A percentile compares a stretch with the other conserved stretches of the same genome.
Conservation (phyloP, 176 grass and related monocot species). For the Juncus effusus region DNA sequence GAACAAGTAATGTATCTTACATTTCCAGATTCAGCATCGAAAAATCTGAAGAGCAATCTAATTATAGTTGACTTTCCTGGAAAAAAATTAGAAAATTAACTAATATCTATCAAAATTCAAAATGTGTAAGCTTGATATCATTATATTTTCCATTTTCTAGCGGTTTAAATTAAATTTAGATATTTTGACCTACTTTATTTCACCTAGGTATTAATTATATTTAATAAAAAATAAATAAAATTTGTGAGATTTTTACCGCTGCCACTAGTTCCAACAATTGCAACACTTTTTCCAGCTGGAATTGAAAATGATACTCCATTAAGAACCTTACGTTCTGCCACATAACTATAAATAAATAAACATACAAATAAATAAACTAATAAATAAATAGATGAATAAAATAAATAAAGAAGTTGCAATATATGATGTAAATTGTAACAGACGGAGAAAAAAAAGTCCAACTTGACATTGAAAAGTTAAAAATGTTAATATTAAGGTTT, state of each 20-base stretch:
- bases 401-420: no score
- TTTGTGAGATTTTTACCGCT: conserved; percentile 50
- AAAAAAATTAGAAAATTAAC: not conserved
- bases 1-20: conserved; percentile 44
- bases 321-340: conserved; percentile 85
- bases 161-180: not conserved
- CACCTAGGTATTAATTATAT: no score
- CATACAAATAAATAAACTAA: not conserved
- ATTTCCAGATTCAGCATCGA: conserved; percentile 75
- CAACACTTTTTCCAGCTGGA: conserved; percentile 82
- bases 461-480: conserved; percentile 3
- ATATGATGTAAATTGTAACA: no score
- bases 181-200: not conserved
- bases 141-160: no score
- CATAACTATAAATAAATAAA: conserved; percentile 57
- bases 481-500: not conserved
- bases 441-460: no score
- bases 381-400: not conserved
- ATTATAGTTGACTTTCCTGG: conserved; percentile 95
- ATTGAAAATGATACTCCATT: conserved; percentile 81
- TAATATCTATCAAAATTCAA: no score
- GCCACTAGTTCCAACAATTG: conserved; percentile 96
- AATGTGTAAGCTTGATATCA: no score
- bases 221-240: no score
- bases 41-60: conserved; percentile 95